These are phyloP conservation scores for Puccinia brachypodii DNA, from an alignment of 1,284 basidiomycete genomes.

Conservation along the genomic window DNA sequence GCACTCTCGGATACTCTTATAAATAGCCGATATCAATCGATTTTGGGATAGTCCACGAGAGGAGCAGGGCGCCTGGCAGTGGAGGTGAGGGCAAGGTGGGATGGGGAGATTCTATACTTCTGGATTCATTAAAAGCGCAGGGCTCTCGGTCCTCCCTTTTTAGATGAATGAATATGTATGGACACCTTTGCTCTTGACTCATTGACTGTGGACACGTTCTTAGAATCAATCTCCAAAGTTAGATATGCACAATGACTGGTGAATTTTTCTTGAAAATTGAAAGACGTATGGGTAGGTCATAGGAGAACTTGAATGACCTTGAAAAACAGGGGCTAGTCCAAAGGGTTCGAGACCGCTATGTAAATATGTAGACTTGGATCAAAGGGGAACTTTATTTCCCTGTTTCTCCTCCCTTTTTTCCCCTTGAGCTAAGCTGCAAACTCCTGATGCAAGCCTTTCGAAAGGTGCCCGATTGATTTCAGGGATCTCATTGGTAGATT, in stretches of 20 bases:
- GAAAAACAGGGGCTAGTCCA: not conserved
- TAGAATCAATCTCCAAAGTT: not conserved
- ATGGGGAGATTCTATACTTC: not conserved
- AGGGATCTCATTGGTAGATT: not conserved
- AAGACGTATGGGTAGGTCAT: not conserved
- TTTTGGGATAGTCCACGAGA: conserved; percentile 2
- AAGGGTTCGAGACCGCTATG: not conserved
- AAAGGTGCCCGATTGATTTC: not conserved
- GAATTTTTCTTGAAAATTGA: not conserved
- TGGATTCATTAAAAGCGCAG: not conserved
- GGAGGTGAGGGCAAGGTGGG: not conserved
- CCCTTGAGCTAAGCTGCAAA: conserved; percentile 2
- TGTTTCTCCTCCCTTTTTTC: not conserved
- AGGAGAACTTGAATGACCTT: not conserved
- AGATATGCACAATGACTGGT: not conserved
- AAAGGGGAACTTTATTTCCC: not conserved
- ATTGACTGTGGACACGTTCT: not conserved
- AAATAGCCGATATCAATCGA: conserved; percentile 16
- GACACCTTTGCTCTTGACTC: not conserved
- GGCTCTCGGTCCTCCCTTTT: not conserved
- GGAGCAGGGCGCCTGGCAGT: not conserved
- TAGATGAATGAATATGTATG: not conserved
- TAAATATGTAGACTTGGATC: not conserved
- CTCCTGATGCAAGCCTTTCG: conserved; percentile 6
- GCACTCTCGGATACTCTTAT: conserved; percentile 11